phyloP scores from a whole-genome alignment of 2,329 filamentous ascomycete genomes.

The Colletotrichum sp. region DNA sequence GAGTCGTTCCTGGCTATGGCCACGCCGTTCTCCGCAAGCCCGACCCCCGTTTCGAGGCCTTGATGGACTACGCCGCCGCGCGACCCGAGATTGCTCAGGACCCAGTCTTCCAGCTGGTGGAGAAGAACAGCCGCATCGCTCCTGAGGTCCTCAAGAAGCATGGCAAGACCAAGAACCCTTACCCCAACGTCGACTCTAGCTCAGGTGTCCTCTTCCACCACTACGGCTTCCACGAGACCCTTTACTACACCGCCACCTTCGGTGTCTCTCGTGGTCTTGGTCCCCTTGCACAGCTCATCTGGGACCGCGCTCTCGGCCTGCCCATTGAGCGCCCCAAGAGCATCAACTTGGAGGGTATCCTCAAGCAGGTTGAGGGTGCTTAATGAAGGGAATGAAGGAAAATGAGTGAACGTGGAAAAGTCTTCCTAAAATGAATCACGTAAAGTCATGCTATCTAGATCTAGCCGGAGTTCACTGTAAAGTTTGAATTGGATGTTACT shows the following conservation, averaged over 20 bases:
- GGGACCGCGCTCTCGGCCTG: conserved; percentile 91
- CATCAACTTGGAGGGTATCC: conserved; percentile 87
- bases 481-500: not conserved
- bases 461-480: conserved; percentile 6
- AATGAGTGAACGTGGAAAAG: not conserved
- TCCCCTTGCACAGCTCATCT: conserved; percentile 91
- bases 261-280: conserved; percentile 77
- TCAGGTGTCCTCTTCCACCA: conserved; percentile 97
- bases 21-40: conserved; percentile 97
- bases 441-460: not conserved
- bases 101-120: conserved; percentile 92
- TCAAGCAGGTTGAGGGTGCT: conserved; percentile 66
- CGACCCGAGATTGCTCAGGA: conserved; percentile 85
- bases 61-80: conserved; percentile 92
- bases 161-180: conserved; percentile 98
- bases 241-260: conserved; percentile 87
- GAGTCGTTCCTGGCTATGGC: conserved; percentile 93
- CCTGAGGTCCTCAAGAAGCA: conserved; percentile 91
- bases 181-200: conserved; percentile 93
- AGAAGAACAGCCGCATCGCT: conserved; percentile 90
- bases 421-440: not conserved
- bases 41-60: conserved; percentile 92
- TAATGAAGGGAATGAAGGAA: conserved; percentile 26
- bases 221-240: conserved; percentile 95
- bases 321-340: conserved; percentile 98